Percentiles rank a stretch among this genome's conserved stretches.
phyloP scores from a whole-genome alignment of 768 basidiomycete species.

The Sarcomyxa edulis region DNA sequence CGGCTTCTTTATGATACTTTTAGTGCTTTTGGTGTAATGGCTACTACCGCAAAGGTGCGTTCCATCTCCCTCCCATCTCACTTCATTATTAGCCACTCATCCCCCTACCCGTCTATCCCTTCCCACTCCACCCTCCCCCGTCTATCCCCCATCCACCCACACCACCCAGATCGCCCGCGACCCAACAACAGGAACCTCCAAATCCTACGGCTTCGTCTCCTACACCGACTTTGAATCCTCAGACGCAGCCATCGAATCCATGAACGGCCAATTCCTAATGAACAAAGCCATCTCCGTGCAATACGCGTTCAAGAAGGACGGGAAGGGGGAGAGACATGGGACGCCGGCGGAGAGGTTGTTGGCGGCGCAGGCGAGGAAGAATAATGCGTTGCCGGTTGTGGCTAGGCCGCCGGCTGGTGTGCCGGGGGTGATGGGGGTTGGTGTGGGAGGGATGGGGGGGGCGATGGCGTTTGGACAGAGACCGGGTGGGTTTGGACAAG shows the following conservation, averaged over 20 bases:
- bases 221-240: constrained; percentile 98
- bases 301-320: constrained; percentile 99
- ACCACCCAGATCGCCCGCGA: constrained; percentile 81
- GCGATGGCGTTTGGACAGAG: constrained; percentile 67
- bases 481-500: constrained; percentile 65
- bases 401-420: constrained; percentile 66
- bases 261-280: constrained; percentile 97
- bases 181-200: constrained; percentile 75
- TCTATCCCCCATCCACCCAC: constrained; percentile 5
- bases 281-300: constrained; percentile 97
- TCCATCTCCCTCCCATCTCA: constrained; percentile 7
- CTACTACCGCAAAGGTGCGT: constrained; percentile 81
- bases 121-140: no score
- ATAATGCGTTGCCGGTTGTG: constrained; percentile 81
- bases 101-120: no score
- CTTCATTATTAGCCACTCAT: no score
- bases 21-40: constrained; percentile 90
- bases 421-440: no score
- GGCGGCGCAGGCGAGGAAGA: constrained; percentile 92
- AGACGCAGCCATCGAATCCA: constrained; percentile 92
- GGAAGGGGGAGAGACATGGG: constrained; percentile 96
- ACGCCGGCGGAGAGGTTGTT: constrained; percentile 95
- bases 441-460: no score
- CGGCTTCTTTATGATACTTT: constrained; percentile 91
- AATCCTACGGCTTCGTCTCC: constrained; percentile 96